These are phyloP conservation scores for Colletotrichum australisinense DNA, from an alignment of 2,329 filamentous ascomycete genomes.

Conservation along the genomic window DNA sequence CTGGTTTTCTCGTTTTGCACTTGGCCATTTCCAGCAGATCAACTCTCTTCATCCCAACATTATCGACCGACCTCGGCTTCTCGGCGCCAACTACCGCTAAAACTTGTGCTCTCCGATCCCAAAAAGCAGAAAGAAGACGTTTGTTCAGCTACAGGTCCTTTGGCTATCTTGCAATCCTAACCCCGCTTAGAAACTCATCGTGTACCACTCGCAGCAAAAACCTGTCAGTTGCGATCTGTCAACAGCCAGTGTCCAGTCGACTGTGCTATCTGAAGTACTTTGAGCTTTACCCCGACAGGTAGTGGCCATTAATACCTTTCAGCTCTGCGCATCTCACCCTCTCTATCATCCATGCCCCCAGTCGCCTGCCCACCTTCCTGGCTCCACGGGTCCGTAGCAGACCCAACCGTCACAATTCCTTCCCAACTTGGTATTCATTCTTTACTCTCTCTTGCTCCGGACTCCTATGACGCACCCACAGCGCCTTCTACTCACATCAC, in stretches of 20 bases:
- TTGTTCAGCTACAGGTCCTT: not conserved
- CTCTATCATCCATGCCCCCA: slow-evolving; percentile 11
- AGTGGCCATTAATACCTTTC: not conserved
- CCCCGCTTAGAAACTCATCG: not conserved
- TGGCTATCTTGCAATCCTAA: not conserved
- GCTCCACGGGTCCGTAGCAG: slow-evolving; percentile 47
- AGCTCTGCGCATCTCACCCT: slow-evolving; percentile 26
- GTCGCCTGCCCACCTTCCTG: slow-evolving; percentile 26
- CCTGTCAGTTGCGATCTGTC: slow-evolving; percentile 8
- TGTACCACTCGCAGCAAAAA: not conserved
- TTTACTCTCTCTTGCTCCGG: slow-evolving; percentile 59
- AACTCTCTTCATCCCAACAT: no score
- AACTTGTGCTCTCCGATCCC: not conserved
- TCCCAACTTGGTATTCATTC: slow-evolving; percentile 62
- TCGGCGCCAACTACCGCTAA: no score
- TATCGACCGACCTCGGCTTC: no score
- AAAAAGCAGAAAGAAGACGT: not conserved
- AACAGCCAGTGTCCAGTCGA: slow-evolving; percentile 1
- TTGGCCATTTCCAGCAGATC: no score
- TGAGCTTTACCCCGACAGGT: slow-evolving; percentile 29
- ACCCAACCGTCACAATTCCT: slow-evolving; percentile 61
- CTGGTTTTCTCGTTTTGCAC: no score
- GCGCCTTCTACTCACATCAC: slow-evolving; percentile 44
- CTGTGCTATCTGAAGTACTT: slow-evolving; percentile 19
- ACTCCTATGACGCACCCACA: slow-evolving; percentile 49